Evolutionary conservation across 2,329 filamentous ascomycete species (phyloP).

Genomic region (Coniochaeta sp.): DNA sequence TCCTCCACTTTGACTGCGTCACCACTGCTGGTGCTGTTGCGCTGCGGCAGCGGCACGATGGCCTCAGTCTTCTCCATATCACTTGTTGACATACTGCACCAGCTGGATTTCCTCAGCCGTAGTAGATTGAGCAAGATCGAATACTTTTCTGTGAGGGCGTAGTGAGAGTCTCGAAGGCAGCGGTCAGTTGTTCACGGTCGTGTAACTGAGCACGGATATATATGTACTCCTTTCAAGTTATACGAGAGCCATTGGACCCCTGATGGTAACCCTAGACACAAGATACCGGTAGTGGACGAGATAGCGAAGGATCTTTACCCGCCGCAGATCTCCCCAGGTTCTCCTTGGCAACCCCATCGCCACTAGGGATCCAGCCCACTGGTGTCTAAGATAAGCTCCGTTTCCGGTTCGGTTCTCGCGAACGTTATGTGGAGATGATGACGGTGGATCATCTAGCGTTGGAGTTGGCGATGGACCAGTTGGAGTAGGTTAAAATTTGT

Average conservation of each 20-base stretch:
- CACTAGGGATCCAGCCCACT: not conserved
- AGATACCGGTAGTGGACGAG: not conserved
- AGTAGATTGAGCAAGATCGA: not conserved
- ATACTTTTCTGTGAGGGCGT: slow-evolving; percentile 17
- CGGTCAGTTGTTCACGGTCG: not conserved
- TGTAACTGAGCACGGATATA: not conserved
- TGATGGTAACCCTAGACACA: not conserved
- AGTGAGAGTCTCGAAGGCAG: not conserved
- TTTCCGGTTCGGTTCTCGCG: not conserved
- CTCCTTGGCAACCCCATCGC: not conserved
- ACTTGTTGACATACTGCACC: not conserved
- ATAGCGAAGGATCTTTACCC: not conserved
- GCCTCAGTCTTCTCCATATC: slow-evolving; percentile 6
- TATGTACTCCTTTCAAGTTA: not conserved
- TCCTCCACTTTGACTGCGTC: slow-evolving; percentile 15
- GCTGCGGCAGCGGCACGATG: slow-evolving; percentile 11
- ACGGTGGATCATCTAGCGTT: not conserved
- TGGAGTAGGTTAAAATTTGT: not conserved
- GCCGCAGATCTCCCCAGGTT: not conserved
- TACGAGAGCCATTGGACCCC: not conserved
- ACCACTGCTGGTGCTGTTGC: slow-evolving; percentile 13
- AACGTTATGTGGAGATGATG: not conserved
- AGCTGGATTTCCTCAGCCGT: not conserved
- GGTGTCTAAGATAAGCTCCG: not conserved
- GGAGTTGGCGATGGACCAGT: not conserved